Percentiles rank a stretch among this genome's conserved stretches.
Evolutionary conservation across 164 flowering plant genomes (phyloP).

Genomic region (Chimonanthus salicifolius): DNA sequence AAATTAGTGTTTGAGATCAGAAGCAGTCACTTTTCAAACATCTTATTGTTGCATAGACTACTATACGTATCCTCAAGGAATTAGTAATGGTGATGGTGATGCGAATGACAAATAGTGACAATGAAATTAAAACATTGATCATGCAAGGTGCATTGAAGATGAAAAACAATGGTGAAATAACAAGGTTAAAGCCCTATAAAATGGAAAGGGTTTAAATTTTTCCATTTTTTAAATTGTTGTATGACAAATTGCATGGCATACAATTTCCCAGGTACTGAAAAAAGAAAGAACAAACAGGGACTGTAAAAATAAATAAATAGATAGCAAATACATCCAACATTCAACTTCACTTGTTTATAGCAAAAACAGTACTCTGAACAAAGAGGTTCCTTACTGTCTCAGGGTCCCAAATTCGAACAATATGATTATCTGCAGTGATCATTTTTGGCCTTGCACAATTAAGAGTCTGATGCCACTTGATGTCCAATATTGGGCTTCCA

Average conservation of each 20-base stretch:
- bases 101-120: too few relatives aligned
- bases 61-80: too few relatives aligned
- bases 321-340: not conserved
- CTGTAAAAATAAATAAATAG: not conserved
- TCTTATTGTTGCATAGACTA: too few relatives aligned
- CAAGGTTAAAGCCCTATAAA: too few relatives aligned
- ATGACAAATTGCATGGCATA: not conserved
- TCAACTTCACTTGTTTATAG: not conserved
- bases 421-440: conserved; percentile 70
- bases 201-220: too few relatives aligned
- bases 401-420: conserved; percentile 94
- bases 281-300: not conserved
- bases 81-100: too few relatives aligned
- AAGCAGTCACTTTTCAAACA: too few relatives aligned
- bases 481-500: conserved; percentile 78
- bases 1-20: too few relatives aligned
- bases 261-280: not conserved
- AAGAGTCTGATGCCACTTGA: conserved; percentile 88
- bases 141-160: too few relatives aligned
- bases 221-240: too few relatives aligned
- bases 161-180: too few relatives aligned
- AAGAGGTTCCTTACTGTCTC: conserved; percentile 55
- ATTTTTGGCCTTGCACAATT: conserved; percentile 62
- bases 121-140: too few relatives aligned
- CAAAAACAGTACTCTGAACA: not conserved